Percentiles rank a stretch among this genome's conserved stretches.
phyloP scores from a whole-genome alignment of 1,284 basidiomycete species.

The Puccinia polysora region DNA sequence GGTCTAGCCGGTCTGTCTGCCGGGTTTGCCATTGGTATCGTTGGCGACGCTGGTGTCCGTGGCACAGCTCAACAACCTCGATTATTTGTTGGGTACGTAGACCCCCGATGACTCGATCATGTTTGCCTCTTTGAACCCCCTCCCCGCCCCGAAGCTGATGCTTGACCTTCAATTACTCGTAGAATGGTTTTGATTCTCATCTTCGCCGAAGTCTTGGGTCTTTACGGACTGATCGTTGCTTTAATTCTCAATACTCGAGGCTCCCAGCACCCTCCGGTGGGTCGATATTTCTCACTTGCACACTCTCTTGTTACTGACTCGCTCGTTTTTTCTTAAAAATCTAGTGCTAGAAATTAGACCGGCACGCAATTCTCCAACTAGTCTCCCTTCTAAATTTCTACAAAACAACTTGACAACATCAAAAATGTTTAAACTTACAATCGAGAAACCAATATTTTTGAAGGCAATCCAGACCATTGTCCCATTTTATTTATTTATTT shows the following conservation, averaged over 20 bases:
- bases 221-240: slow-evolving; percentile 56
- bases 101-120: too few relatives aligned
- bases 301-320: too few relatives aligned
- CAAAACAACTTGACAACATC: too few relatives aligned
- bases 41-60: slow-evolving; percentile 56
- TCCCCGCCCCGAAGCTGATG: background rate
- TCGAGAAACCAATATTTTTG: too few relatives aligned
- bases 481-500: too few relatives aligned
- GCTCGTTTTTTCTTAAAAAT: too few relatives aligned
- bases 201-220: slow-evolving; percentile 55
- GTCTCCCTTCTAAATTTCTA: too few relatives aligned
- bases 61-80: slow-evolving; percentile 56
- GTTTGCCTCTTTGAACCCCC: background rate
- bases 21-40: slow-evolving; percentile 56
- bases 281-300: background rate
- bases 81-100: slow-evolving; percentile 52
- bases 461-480: too few relatives aligned
- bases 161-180: background rate
- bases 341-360: too few relatives aligned
- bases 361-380: too few relatives aligned
- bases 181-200: slow-evolving; percentile 53
- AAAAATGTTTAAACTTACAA: too few relatives aligned
- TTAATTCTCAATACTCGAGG: slow-evolving; percentile 54
- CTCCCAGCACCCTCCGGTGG: slow-evolving; percentile 30
- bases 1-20: slow-evolving; percentile 56